phyloP scores from a whole-genome alignment of 2,329 filamentous ascomycete species.

The Helminthosporium solani region DNA sequence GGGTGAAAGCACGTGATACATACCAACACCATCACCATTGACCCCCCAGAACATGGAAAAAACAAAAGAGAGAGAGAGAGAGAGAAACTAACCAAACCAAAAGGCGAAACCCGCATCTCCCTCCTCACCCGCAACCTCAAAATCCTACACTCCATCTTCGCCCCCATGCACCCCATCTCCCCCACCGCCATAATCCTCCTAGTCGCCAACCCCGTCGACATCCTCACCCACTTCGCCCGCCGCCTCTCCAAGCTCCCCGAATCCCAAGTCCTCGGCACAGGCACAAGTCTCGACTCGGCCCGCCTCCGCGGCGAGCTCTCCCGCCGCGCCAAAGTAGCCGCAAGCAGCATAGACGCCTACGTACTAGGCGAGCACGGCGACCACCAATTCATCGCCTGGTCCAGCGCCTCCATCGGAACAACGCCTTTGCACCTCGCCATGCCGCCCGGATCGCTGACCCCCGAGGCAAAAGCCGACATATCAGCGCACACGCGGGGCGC shows the following conservation, averaged over 20 bases:
- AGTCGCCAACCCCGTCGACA: slow-evolving; percentile 58
- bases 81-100: not conserved
- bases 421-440: slow-evolving; percentile 43
- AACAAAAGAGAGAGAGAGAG: slow-evolving; percentile 50
- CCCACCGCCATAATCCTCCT: slow-evolving; percentile 52
- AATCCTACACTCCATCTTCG: slow-evolving; percentile 51
- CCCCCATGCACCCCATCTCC: slow-evolving; percentile 52
- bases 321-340: slow-evolving; percentile 40
- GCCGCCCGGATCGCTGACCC: slow-evolving; percentile 18
- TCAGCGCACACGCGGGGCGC: slow-evolving; percentile 50
- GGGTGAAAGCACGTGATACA: too few species aligned
- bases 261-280: slow-evolving; percentile 54
- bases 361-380: slow-evolving; percentile 54
- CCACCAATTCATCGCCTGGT: slow-evolving; percentile 45
- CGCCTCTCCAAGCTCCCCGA: slow-evolving; percentile 51
- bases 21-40: too few species aligned
- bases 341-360: slow-evolving; percentile 46
- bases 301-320: slow-evolving; percentile 51
- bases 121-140: slow-evolving; percentile 52
- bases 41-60: too few species aligned
- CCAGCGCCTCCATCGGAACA: slow-evolving; percentile 46
- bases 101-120: slow-evolving; percentile 49
- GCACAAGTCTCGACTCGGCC: slow-evolving; percentile 56
- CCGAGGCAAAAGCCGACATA: slow-evolving; percentile 39
- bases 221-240: slow-evolving; percentile 54